These are phyloP conservation scores for Fusarium staphyleae DNA, from an alignment of 2,329 filamentous ascomycete species.

Conservation along the genomic window DNA sequence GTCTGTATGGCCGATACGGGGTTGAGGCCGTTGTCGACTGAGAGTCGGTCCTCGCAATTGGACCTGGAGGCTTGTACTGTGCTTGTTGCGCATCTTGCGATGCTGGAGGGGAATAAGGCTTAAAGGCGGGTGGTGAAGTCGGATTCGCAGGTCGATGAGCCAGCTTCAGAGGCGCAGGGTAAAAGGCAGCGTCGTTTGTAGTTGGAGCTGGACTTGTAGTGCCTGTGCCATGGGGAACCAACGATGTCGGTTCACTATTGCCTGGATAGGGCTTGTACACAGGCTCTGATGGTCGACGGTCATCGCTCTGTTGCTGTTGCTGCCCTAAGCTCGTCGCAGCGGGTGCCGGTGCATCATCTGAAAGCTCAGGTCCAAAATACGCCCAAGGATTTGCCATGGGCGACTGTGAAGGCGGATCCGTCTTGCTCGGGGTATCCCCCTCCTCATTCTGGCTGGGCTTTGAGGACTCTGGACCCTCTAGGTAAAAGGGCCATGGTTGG, in stretches of 20 bases:
- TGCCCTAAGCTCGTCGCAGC: not conserved
- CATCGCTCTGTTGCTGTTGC: slow-evolving; percentile 5
- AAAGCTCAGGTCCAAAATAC: slow-evolving; percentile 41
- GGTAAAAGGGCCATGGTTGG: slow-evolving; percentile 44
- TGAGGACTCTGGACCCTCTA: slow-evolving; percentile 30
- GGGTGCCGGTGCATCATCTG: slow-evolving; percentile 5
- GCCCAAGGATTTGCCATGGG: slow-evolving; percentile 46
- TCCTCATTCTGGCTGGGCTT: slow-evolving; percentile 4
- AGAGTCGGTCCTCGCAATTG: slow-evolving; percentile 24
- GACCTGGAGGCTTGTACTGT: slow-evolving; percentile 12
- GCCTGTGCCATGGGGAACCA: slow-evolving; percentile 23
- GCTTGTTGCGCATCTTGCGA: slow-evolving; percentile 19
- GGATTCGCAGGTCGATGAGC: slow-evolving; percentile 36
- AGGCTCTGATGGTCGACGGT: slow-evolving; percentile 14
- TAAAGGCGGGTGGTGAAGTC: slow-evolving; percentile 35
- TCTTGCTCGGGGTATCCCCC: slow-evolving; percentile 14
- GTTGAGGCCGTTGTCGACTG: slow-evolving; percentile 33
- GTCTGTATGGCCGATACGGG: slow-evolving; percentile 44
- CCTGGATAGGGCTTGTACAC: slow-evolving; percentile 30
- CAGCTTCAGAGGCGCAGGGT: slow-evolving; percentile 42
- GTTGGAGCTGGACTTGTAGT: slow-evolving; percentile 21
- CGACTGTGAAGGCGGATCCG: slow-evolving; percentile 1
- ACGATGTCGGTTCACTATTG: slow-evolving; percentile 11
- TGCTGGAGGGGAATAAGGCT: slow-evolving; percentile 41
- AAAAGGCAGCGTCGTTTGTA: slow-evolving; percentile 19